Evolutionary conservation across 495 filamentous ascomycete genomes (phyloP), one percentile per base, ranked within the genome.

Genomic region (Penicillium roqueforti): DNA sequence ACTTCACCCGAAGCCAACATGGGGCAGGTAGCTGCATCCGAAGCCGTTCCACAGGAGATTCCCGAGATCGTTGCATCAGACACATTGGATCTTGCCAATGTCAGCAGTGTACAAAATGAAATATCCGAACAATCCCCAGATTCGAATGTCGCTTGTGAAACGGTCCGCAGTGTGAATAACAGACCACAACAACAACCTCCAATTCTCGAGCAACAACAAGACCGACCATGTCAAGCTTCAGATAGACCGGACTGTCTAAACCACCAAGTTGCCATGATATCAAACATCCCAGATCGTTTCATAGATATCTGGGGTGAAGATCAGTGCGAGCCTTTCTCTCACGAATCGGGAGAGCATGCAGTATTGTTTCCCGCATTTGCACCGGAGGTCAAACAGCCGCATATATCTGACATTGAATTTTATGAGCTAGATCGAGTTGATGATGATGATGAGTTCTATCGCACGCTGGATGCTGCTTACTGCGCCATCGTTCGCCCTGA

Each of bases 401-500:
- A 9, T 20, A 13, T 32, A 4, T 8, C 34, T 44, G 20, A 36
- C n/a, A 20, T 52, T 4, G 50, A 48, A 1, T n/a, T 54, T 7
- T 23, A 46, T 39, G 39, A 31, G 1, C 20, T 52, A 10, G 23
- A 7, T 10, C 32, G 10, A 38, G 23, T 47, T 3, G 20, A 41
- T 9, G 29, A 50, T 43, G 51, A 61, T 6, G 53, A 55, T 6
- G 5, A 45, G 2, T 54, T 60, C 18, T 47, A 54, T 13, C 42
- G 54, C 8, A 46, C 56, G 2, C 40, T 64, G 5, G 58, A 66
- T 42, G 56, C 52, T 43, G 55, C 56, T 14, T 66, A 56, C 26
- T 1, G 54, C 20, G 32, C 47, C 11, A 59, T 62, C 16, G 19
- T 56, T 31, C 4, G 6, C 42, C 31, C 51, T 10, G 42, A 22